Evolutionary conservation across 176 grass and related monocot genomes (phyloP).

Genomic region (Eleusine coracana): DNA sequence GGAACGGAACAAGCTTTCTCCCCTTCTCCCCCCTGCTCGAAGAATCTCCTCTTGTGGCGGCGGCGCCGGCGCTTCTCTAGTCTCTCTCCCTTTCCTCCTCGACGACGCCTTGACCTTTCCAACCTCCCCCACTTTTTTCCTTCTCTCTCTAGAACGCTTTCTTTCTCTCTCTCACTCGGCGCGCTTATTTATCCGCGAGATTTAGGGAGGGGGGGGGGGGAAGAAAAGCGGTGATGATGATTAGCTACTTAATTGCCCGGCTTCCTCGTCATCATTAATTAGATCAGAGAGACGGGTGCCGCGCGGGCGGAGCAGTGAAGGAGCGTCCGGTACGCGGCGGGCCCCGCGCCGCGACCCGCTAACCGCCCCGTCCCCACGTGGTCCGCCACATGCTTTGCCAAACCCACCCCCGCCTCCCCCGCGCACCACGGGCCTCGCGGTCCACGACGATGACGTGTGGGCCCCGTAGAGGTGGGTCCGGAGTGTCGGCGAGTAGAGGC

Average conservation of each 20-base stretch:
- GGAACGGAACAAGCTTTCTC: neutral
- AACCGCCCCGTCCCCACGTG: neutral
- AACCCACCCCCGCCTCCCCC: neutral
- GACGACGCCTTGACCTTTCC: conserved; percentile 37
- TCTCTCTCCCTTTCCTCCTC: neutral
- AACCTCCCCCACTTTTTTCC: neutral
- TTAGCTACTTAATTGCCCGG: conserved; percentile 40
- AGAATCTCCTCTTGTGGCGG: neutral
- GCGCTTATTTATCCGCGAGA: conserved; percentile 45
- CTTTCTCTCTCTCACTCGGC: neutral
- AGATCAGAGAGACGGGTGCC: neutral
- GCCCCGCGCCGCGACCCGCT: neutral
- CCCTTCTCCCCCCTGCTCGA: neutral
- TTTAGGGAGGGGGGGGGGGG: neutral
- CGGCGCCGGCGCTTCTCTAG: neutral
- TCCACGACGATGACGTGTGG: neutral
- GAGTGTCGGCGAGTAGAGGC: neutral
- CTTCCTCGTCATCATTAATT: neutral
- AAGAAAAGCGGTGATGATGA: conserved; percentile 9
- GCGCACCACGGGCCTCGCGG: neutral
- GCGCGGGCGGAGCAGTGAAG: neutral
- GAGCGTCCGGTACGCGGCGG: neutral
- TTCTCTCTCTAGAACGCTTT: conserved; percentile 2
- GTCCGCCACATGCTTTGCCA: neutral
- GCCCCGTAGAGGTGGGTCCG: rapidly evolving